Base-by-base conservation (phyloP, 2,329 filamentous ascomycete genomes). In the Aureobasidium subglaciale region DNA sequence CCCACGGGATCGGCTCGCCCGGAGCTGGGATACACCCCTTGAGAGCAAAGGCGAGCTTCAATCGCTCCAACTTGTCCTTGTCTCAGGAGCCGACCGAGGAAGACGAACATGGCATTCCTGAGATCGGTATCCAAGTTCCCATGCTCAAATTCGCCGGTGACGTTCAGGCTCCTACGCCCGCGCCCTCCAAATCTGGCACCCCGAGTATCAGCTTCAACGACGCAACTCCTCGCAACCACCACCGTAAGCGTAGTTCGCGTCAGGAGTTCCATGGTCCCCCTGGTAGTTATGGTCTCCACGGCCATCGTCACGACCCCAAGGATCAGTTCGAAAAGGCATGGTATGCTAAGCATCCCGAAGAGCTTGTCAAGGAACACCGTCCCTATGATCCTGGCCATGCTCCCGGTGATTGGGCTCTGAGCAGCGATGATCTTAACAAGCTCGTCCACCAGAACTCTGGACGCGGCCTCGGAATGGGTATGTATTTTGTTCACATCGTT, bases 141-240 rank as follows among this genome's bases (percentile, higher is more conserved):
- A 93, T 99, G 88, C 87, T 93, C 67, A 87, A 86, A 53, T 83
- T 93, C 68, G 88, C 93, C 40, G 93, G 93, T 59, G 92, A 97
- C 68, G 93, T 97, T 9, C 93, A 99, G 73, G 93, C 93, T 13
- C 93, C 93, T 2, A 93, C 91, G 2, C 90, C 91, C 1, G 81
- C 84, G 2, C 86, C 85, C 8, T 75, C 67, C 15, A 62, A 70
- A 50, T 65, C 69, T 45, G 74, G 66, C 56, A 60, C 68, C 37
- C 63, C 72, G 32, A 75, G 75, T 35, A 70, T 79, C 64, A 78
- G 77, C 30, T 81, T 76, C 66, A 76, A 77, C 56, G 77, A 82
- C 60, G 76, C 75, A 66, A 77, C 67, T 67, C 24, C 55, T 61
- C 87, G 91, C 66, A 75, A 79, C 59, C 74, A 78, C 57, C 68